Percentiles rank a stretch among this genome's conserved stretches.
phyloP scores from a whole-genome alignment of 2,329 filamentous ascomycete genomes.

The Clarireedia hainanense region DNA sequence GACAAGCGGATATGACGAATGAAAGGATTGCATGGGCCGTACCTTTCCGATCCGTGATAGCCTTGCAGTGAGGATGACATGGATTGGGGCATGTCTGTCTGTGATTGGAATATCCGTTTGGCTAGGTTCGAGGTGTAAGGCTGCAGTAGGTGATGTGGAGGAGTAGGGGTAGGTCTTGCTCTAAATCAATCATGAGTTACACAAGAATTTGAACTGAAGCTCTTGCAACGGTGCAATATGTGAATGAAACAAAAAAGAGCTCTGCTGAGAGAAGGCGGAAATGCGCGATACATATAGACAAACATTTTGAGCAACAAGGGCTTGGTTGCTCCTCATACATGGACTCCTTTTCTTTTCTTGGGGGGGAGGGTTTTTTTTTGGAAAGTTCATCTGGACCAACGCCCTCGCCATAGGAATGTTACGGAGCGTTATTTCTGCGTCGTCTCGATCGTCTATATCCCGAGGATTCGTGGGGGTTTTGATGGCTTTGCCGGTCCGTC shows the following conservation, averaged over 20 bases:
- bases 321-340: background rate
- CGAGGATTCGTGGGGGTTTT: too few species aligned
- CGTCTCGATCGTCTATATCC: background rate
- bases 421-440: background rate
- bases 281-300: background rate
- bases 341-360: background rate
- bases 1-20: background rate
- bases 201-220: background rate
- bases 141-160: background rate
- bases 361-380: background rate
- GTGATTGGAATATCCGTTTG: background rate
- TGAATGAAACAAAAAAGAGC: background rate
- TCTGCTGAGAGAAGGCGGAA: background rate
- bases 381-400: too few species aligned
- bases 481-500: background rate
- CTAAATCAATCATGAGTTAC: background rate
- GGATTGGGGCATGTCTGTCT: conserved; percentile 3
- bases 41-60: conserved; percentile 3
- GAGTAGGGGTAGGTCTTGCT: background rate
- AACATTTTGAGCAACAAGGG: background rate
- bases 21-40: background rate
- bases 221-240: background rate
- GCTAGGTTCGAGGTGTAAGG: background rate
- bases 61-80: conserved; percentile 8
- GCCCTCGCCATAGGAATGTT: background rate